Conservation (phyloP, 768 basidiomycete genomes). For the Lentinula edodes region DNA sequence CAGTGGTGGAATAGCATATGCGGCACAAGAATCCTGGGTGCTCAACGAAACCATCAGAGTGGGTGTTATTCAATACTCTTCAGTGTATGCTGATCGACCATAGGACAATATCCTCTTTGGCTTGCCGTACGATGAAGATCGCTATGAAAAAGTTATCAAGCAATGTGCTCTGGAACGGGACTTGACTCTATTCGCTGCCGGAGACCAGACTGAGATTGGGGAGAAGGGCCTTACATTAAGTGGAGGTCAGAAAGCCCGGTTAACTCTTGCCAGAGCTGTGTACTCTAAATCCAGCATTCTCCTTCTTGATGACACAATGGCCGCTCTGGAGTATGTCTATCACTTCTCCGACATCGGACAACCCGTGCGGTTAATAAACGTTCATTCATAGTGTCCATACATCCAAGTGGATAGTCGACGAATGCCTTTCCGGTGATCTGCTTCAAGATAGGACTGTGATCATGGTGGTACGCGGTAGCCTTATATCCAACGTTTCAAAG, state of each 20-base stretch:
- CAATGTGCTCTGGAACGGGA: conserved; percentile 75
- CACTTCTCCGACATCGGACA: not conserved
- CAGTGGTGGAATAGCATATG: conserved; percentile 65
- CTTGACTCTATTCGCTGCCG: conserved; percentile 60
- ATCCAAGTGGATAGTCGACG: conserved; percentile 43
- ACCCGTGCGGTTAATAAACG: conserved; percentile 50
- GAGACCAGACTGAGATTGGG: conserved; percentile 65
- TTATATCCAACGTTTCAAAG: not conserved
- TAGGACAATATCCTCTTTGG: conserved; percentile 84
- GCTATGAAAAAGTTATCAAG: conserved; percentile 70
- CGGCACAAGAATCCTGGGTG: conserved; percentile 83
- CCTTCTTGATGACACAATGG: not conserved
- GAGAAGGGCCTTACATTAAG: conserved; percentile 61
- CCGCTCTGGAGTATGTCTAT: conserved; percentile 20
- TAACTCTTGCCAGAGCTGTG: conserved; percentile 40
- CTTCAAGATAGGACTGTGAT: conserved; percentile 45
- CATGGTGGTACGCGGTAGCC: conserved; percentile 33
- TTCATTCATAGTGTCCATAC: conserved; percentile 45
- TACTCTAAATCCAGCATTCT: conserved; percentile 52
- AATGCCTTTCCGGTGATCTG: conserved; percentile 43
- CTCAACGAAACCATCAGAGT: conserved; percentile 73
- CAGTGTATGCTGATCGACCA: too few relatives aligned
- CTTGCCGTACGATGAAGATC: conserved; percentile 63
- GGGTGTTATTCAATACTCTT: not conserved
- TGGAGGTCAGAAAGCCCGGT: conserved; percentile 38